Percentiles rank a stretch among this genome's conserved stretches.
These are phyloP conservation scores for Zhuliangozyma parablackwelliae DNA, from an alignment of 1,139 yeast genomes.

Conservation along the genomic window DNA sequence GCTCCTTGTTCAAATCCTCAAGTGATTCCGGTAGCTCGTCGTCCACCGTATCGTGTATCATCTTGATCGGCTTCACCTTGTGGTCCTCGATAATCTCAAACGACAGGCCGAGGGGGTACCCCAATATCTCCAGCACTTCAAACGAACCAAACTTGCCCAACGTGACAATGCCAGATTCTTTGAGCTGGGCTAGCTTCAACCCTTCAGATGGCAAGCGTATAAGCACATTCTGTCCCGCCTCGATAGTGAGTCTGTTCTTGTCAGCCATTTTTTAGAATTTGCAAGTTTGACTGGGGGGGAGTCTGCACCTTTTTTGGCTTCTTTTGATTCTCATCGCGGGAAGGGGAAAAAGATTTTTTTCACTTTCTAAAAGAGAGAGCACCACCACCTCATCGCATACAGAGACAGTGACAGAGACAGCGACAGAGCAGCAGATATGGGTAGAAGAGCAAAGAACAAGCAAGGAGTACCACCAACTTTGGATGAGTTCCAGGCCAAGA, in stretches of 20 bases:
- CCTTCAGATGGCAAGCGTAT: conserved; percentile 79
- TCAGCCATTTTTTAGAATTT: no score
- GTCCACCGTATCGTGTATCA: conserved; percentile 24
- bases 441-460: conserved; percentile 86
- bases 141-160: conserved; percentile 93
- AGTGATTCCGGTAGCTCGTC: conserved; percentile 16
- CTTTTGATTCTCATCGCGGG: not conserved
- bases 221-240: conserved; percentile 55
- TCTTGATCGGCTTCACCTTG: conserved; percentile 46
- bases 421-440: conserved; percentile 45
- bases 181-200: conserved; percentile 63
- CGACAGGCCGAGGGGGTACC: conserved; percentile 81
- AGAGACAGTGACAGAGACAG: not conserved
- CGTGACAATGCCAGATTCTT: conserved; percentile 54
- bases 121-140: conserved; percentile 67
- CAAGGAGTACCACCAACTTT: conserved; percentile 85
- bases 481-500: conserved; percentile 71
- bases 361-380: no score
- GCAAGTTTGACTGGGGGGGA: not conserved
- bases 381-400: not conserved
- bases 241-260: conserved; percentile 20
- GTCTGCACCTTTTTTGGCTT: conserved; percentile 1
- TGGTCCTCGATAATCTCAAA: conserved; percentile 73
- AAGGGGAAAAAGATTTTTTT: no score
- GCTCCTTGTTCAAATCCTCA: conserved; percentile 30